phyloP scores from a whole-genome alignment of 1,139 yeast species.

The Debaryomycetaceae sp. region DNA sequence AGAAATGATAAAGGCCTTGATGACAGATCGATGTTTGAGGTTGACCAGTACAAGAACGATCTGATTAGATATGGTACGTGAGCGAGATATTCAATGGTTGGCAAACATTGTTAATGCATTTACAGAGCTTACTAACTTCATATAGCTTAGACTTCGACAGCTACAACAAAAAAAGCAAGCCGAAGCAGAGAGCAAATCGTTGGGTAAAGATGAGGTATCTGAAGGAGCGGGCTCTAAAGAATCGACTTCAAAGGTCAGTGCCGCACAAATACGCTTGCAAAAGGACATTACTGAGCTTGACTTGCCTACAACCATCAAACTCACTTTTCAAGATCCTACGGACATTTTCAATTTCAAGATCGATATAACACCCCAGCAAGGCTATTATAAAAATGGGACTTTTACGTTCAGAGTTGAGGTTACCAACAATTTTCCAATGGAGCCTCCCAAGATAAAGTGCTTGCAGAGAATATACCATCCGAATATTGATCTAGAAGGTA shows the following conservation, averaged over 20 bases:
- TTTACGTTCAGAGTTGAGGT: slow-evolving; percentile 66
- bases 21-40: not conserved
- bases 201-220: slow-evolving; percentile 8
- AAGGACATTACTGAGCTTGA: slow-evolving; percentile 68
- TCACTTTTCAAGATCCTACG: slow-evolving; percentile 53
- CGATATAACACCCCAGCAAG: slow-evolving; percentile 69
- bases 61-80: not conserved
- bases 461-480: slow-evolving; percentile 82
- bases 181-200: slow-evolving; percentile 26
- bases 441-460: slow-evolving; percentile 84
- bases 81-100: not conserved
- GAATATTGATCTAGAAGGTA: slow-evolving; percentile 85
- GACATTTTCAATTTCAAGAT: slow-evolving; percentile 63
- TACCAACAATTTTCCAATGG: slow-evolving; percentile 79
- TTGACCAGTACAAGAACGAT: too few relatives aligned
- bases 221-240: slow-evolving; percentile 6
- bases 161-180: slow-evolving; percentile 57
- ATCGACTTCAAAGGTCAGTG: slow-evolving; percentile 26
- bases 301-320: slow-evolving; percentile 59
- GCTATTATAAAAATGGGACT: slow-evolving; percentile 67
- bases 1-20: not conserved
- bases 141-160: slow-evolving; percentile 54
- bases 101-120: not conserved
- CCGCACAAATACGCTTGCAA: slow-evolving; percentile 55
- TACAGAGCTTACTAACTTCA: slow-evolving; percentile 4